Evolutionary conservation across 1,284 basidiomycete species (phyloP), one percentile per base, ranked within the genome.

Genomic region (Ganoderma resinaceum): DNA sequence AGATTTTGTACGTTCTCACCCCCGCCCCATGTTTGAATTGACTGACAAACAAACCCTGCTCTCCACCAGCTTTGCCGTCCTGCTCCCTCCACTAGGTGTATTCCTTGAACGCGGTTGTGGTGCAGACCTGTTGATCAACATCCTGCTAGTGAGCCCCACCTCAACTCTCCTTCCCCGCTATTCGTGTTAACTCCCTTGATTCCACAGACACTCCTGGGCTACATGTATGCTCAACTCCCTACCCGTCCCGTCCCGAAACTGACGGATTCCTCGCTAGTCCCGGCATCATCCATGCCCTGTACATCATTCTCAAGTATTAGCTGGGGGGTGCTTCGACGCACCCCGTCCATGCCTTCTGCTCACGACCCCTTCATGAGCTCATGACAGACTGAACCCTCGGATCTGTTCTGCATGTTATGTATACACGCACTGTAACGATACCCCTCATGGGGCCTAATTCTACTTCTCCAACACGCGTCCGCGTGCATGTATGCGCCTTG

Each of bases 31-130:
- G 33, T 46, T 49, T 16, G 16, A 52, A 33, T 16, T 55, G 29
- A 55, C 12, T 55, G 29, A 55, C 12, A 31, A 16, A 40, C 42
- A 61, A 20, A 52, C 23, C 11, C 49, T 8, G 42, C 42, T 26
- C 68, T 68, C 69, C n/a, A 52, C 43, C 76, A 85, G 92, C 70
- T 76, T 89, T 69, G 93, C 93, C 69, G 84, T 95, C 80, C 75
- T 95, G 78, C 73, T 95, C 26, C 94, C 93, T 6, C 93, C 94
- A 66, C 76, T 95, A 1, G 93, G 90, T 66, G 94, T 95, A 14
- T 93, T 94, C 81, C 80, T 95, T 20, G 93, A 95, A 80, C 85
- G 90, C 68, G 93, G 93, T 29, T 94, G 92, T 76, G 82, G 83
- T 53, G 86, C 85, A 43, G 93, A 94, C 78, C 78, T 95, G 42